These are phyloP conservation scores for Epichloe hybrida DNA, from an alignment of 2,329 filamentous ascomycete species.

Conservation along the genomic window DNA sequence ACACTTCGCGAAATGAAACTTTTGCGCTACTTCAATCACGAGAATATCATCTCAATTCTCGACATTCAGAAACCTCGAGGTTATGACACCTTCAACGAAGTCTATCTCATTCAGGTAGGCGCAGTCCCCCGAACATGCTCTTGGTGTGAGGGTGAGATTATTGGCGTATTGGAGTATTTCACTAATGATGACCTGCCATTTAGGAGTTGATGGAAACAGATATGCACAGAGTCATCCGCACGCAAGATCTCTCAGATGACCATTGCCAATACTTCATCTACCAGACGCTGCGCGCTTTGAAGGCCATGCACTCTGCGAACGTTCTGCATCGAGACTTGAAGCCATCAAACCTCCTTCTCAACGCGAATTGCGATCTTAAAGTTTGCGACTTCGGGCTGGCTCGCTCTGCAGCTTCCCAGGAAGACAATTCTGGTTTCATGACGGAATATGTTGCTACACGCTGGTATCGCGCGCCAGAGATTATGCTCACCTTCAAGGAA, in stretches of 20 bases:
- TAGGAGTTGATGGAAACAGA: conserved; percentile 99
- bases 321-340: conserved; percentile 96
- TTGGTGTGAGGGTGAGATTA: background rate
- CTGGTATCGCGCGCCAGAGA: conserved; percentile 98
- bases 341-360: conserved; percentile 90
- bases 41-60: conserved; percentile 99
- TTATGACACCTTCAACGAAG: conserved; percentile 93
- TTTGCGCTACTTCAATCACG: conserved; percentile 96
- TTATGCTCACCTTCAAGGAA: conserved; percentile 99
- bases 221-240: conserved; percentile 98
- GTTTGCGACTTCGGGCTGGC: conserved; percentile 98
- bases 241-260: conserved; percentile 95
- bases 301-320: conserved; percentile 98
- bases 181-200: background rate
- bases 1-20: conserved; percentile 99
- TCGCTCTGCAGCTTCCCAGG: conserved; percentile 86
- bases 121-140: background rate
- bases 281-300: conserved; percentile 91
- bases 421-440: conserved; percentile 99
- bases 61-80: conserved; percentile 97
- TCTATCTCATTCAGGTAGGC: conserved; percentile 90
- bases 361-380: conserved; percentile 97
- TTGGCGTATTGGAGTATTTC: background rate
- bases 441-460: conserved; percentile 99
- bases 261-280: conserved; percentile 99